Base-by-base conservation (phyloP, 345 rosid species). In the Turritis glabra region DNA sequence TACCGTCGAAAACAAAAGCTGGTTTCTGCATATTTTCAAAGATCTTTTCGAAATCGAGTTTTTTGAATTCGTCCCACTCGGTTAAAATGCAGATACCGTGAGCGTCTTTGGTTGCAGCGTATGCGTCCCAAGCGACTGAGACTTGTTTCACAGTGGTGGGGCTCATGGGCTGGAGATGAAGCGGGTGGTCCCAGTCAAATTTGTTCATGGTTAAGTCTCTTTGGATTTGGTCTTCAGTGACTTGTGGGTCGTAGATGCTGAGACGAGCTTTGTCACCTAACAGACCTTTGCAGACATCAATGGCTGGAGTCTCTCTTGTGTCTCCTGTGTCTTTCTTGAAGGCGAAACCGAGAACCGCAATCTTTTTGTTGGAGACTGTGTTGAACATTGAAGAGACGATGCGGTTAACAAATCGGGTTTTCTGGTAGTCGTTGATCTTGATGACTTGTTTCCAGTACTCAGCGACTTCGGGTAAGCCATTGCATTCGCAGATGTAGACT, bases 361-460 rank as follows among this genome's bases (percentile, higher is more conserved):
- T 84, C 86, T 89, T 92, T 83, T 92, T 92, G 80, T 73, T 82
- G 5, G 97, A 81, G 67, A 89, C 96, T 0, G 96, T 88, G 86
- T 92, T 92, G 52, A 92, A 92, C 97, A 92, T 92, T 0, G 97
- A 92, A 26, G 97, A 71, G 52, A 92, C 96, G 10, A 90, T 76
- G 19, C 94, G 92, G 84, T 90, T 92, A 59, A 90, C 97, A 7
- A 92, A 92, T 12, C 97, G 80, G 83, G 77, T 87, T 82, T 92
- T 90, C 82, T 90, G 96, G 44, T 91, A 89, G 66, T 91, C 96
- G 61, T 92, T 92, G 85, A 92, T 84, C 88, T 92, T 92, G 78
- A 92, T 92, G 65, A 90, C 97, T 74, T 90, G 97, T 77, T 88
- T 90, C 97, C 96, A 92, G 86, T 92, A 92, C 79, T 92, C 92